Evolutionary conservation across 2,329 filamentous ascomycete genomes (phyloP).

Genomic region (Drechmeria coniospora): DNA sequence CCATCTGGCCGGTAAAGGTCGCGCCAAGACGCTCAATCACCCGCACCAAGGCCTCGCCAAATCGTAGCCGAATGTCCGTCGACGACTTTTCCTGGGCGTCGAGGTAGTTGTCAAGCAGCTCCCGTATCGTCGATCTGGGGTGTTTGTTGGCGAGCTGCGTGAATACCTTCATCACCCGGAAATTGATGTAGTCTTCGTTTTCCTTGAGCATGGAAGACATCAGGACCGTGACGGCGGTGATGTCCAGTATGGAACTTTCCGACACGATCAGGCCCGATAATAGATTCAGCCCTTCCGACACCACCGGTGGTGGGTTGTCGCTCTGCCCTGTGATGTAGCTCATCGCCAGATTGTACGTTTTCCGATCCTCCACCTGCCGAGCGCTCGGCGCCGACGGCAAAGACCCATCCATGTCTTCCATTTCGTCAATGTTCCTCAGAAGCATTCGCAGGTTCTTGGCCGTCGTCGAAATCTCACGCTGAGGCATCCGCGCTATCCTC

Average conservation of each 20-base stretch:
- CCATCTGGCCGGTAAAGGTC: conserved; percentile 37
- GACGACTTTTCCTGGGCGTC: conserved; percentile 42
- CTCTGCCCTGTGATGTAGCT: conserved; percentile 42
- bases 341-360: conserved; percentile 45
- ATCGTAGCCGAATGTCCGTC: conserved; percentile 49
- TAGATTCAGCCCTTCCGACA: conserved; percentile 47
- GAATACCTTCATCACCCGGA: conserved; percentile 51
- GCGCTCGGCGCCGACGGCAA: conserved; percentile 24
- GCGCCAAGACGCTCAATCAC: conserved; percentile 45
- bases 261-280: conserved; percentile 40
- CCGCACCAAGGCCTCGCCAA: conserved; percentile 52
- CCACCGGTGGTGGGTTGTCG: conserved; percentile 51
- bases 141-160: conserved; percentile 45
- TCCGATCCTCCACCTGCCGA: conserved; percentile 42
- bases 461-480: conserved; percentile 31
- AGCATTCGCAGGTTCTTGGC: conserved; percentile 41
- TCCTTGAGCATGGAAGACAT: conserved; percentile 50
- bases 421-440: conserved; percentile 37
- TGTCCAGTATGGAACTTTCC: conserved; percentile 44
- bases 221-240: conserved; percentile 48
- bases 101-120: conserved; percentile 52
- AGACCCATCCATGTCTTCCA: conserved; percentile 28
- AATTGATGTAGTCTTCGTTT: conserved; percentile 55
- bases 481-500: conserved; percentile 21
- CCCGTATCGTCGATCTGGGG: conserved; percentile 43